phyloP scores from a whole-genome alignment of 2,329 filamentous ascomycete species.

The Aspergillus ibericus region DNA sequence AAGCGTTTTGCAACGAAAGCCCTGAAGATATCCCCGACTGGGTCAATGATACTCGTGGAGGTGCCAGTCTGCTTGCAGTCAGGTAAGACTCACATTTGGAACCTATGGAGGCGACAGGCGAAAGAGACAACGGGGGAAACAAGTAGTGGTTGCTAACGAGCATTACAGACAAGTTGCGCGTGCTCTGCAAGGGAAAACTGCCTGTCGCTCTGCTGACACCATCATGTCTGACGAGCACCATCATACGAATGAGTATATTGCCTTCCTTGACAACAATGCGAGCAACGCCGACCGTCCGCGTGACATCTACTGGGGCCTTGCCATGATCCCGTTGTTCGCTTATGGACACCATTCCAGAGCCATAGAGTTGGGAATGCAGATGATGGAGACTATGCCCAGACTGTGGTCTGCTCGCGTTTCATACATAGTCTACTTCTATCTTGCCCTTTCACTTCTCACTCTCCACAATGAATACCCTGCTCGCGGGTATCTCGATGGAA shows the following conservation, averaged over 20 bases:
- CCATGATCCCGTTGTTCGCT: constrained; percentile 48
- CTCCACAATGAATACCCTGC: constrained; percentile 45
- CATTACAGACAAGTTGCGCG: constrained; percentile 52
- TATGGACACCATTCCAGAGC: constrained; percentile 49
- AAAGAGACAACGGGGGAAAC: not conserved
- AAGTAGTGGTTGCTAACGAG: constrained; percentile 7
- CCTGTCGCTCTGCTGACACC: constrained; percentile 45
- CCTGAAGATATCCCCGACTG: constrained; percentile 60
- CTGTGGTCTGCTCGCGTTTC: constrained; percentile 49
- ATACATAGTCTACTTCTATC: constrained; percentile 48
- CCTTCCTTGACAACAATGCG: constrained; percentile 44
- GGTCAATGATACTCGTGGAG: constrained; percentile 59
- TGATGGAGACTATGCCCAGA: constrained; percentile 43
- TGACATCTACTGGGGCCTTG: constrained; percentile 56
- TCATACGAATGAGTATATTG: constrained; percentile 51
- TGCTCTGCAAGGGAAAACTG: constrained; percentile 63
- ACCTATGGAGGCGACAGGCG: not conserved
- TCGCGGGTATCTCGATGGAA: constrained; percentile 45
- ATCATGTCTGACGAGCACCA: constrained; percentile 59
- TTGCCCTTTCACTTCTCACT: constrained; percentile 45
- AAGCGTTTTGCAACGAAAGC: constrained; percentile 57
- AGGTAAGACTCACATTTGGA: constrained; percentile 32
- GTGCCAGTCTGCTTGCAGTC: constrained; percentile 55
- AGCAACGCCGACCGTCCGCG: constrained; percentile 54
- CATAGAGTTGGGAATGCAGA: constrained; percentile 43